Conservation (phyloP, 306 rosid genomes). For the Acacia melanoxylon region DNA sequence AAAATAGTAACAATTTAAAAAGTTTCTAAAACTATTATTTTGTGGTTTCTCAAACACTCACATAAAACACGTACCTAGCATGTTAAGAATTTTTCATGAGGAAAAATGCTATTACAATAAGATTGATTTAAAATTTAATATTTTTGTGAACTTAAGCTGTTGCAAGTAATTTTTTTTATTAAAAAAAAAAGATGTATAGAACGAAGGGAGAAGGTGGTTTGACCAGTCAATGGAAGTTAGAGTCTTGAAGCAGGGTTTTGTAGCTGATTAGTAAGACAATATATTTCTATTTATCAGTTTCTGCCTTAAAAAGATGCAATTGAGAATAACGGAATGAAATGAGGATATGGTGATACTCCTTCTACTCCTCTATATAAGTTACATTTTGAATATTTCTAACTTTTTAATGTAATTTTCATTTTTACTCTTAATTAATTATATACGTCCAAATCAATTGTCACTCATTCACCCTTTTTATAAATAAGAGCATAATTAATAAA, state of each 20-base stretch:
- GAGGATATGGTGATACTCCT: too few relatives aligned
- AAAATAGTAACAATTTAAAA: too few relatives aligned
- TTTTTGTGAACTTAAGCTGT: neutral
- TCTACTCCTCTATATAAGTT: too few relatives aligned
- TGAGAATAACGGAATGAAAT: neutral
- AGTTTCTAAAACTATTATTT: too few relatives aligned
- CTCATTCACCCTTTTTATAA: too few relatives aligned
- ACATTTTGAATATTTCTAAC: too few relatives aligned
- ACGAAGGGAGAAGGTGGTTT: neutral
- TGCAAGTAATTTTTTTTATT: neutral
- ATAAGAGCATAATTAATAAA: too few relatives aligned
- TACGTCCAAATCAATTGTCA: too few relatives aligned
- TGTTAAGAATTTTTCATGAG: neutral
- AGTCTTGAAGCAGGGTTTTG: neutral
- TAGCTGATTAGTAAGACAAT: neutral
- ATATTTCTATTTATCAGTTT: neutral
- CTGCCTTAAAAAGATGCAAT: neutral
- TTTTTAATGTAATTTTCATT: too few relatives aligned
- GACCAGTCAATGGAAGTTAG: neutral
- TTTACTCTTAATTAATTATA: too few relatives aligned
- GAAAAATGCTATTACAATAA: neutral
- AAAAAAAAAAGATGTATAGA: neutral
- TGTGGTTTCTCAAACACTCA: too few relatives aligned
- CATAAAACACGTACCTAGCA: neutral
- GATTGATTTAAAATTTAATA: neutral